Evolutionary conservation across 106 monocot species (phyloP).

Genomic region (Phalaenopsis aphrodite): DNA sequence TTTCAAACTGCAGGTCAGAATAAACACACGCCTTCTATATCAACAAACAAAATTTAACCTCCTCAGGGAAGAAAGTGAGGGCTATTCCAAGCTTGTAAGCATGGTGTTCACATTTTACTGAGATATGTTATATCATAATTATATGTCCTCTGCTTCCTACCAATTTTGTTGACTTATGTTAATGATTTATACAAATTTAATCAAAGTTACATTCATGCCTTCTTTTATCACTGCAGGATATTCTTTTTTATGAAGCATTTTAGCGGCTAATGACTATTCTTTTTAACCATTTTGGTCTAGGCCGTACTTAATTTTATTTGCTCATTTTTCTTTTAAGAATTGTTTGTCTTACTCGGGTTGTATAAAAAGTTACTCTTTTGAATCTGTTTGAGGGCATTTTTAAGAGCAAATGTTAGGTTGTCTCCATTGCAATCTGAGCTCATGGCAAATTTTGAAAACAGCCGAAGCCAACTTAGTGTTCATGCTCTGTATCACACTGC

Average conservation of each 20-base stretch:
- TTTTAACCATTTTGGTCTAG: background rate
- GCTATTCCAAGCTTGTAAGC: conserved; percentile 93
- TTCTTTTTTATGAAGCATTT: background rate
- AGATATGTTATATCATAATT: too few relatives aligned
- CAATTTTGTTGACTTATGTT: background rate
- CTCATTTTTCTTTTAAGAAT: background rate
- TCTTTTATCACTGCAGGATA: background rate
- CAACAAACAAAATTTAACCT: conserved; percentile 99
- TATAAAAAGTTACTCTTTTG: background rate
- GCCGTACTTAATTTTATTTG: background rate
- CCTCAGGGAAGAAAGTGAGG: conserved; percentile 95
- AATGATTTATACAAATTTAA: background rate
- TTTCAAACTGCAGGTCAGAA: conserved; percentile 60
- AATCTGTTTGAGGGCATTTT: background rate
- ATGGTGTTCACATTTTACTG: background rate
- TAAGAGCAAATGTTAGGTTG: background rate
- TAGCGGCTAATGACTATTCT: background rate
- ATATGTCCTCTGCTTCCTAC: background rate
- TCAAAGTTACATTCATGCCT: too few relatives aligned
- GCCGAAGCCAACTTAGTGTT: background rate
- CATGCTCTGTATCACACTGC: background rate
- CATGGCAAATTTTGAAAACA: background rate
- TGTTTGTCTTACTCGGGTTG: background rate
- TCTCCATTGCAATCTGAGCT: background rate
- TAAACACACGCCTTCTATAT: conserved; percentile 94